Percentiles rank a stretch among this genome's conserved stretches.
phyloP scores from a whole-genome alignment of 129 eudicot genomes.

The Cynara cardunculus region DNA sequence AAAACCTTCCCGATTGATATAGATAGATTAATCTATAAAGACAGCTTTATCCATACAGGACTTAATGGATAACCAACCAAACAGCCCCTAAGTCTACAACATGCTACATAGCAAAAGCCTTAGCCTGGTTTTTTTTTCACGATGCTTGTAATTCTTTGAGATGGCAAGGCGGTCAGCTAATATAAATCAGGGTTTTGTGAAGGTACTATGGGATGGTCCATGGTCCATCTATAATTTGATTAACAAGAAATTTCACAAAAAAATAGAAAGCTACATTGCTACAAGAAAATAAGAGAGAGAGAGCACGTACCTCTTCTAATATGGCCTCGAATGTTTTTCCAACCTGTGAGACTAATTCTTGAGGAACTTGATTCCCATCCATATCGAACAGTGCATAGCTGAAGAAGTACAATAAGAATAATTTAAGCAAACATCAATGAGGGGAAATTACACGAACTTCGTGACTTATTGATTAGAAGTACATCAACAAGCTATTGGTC shows the following conservation, averaged over 20 bases:
- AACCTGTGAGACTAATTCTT: conserved; percentile 79
- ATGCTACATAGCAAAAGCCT: no score
- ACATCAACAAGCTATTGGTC: neutral
- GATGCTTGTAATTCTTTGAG: no score
- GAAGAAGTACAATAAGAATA: conserved; percentile 16
- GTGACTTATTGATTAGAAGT: neutral
- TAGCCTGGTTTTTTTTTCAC: no score
- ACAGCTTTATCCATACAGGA: no score
- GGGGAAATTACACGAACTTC: neutral
- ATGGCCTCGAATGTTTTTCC: conserved; percentile 79
- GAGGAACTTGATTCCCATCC: conserved; percentile 93
- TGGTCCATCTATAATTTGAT: neutral
- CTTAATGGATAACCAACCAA: no score
- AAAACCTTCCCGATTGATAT: no score
- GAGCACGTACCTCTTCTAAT: conserved; percentile 72
- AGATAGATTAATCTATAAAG: no score
- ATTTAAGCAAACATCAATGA: conserved; percentile 9
- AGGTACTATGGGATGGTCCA: neutral
- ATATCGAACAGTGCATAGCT: conserved; percentile 90
- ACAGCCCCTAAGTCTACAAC: no score
- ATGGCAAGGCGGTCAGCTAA: no score
- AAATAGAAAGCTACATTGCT: neutral
- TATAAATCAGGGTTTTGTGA: neutral
- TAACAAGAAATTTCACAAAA: neutral
- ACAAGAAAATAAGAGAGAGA: neutral